Conservation (phyloP, 78 protist genomes). For the Dictyostelium purpureum region DNA sequence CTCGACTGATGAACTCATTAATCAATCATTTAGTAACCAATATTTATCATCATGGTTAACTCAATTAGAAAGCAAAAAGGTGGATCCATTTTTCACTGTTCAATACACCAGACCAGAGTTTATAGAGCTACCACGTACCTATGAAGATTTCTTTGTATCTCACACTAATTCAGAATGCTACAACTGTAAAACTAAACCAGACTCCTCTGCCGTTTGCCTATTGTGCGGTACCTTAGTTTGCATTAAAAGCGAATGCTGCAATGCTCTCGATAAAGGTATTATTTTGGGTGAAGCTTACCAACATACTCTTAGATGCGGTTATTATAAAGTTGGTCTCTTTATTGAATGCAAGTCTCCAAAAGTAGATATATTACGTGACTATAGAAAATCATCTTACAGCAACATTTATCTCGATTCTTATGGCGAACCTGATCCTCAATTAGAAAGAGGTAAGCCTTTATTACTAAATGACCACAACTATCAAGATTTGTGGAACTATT, state of each 20-base stretch:
- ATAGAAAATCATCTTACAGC: background rate
- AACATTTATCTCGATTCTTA: slow-evolving; percentile 43
- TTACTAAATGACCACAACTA: slow-evolving; percentile 22
- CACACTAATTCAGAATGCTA: background rate
- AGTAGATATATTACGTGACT: slow-evolving; percentile 11
- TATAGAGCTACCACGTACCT: slow-evolving; percentile 46
- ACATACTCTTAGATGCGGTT: slow-evolving; percentile 50
- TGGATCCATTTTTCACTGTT: slow-evolving; percentile 23
- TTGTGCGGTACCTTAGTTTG: slow-evolving; percentile 52
- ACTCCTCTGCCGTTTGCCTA: slow-evolving; percentile 30
- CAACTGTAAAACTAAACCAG: slow-evolving; percentile 23
- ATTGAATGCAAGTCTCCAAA: slow-evolving; percentile 30
- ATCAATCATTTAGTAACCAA: background rate
- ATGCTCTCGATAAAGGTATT: background rate
- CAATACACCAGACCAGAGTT: slow-evolving; percentile 15
- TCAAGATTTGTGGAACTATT: slow-evolving; percentile 54
- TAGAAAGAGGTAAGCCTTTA: slow-evolving; percentile 62
- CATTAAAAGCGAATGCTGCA: slow-evolving; percentile 10
- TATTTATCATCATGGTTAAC: background rate
- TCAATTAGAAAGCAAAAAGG: slow-evolving; percentile 30
- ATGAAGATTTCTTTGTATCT: slow-evolving; percentile 38
- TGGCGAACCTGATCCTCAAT: slow-evolving; percentile 37
- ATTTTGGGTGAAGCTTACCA: background rate
- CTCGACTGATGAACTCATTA: background rate
- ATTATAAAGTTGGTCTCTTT: slow-evolving; percentile 43